Evolutionary conservation across 331 rosid genomes (phyloP), one percentile per base, ranked within the genome.

Genomic region (Acacia pycnantha): DNA sequence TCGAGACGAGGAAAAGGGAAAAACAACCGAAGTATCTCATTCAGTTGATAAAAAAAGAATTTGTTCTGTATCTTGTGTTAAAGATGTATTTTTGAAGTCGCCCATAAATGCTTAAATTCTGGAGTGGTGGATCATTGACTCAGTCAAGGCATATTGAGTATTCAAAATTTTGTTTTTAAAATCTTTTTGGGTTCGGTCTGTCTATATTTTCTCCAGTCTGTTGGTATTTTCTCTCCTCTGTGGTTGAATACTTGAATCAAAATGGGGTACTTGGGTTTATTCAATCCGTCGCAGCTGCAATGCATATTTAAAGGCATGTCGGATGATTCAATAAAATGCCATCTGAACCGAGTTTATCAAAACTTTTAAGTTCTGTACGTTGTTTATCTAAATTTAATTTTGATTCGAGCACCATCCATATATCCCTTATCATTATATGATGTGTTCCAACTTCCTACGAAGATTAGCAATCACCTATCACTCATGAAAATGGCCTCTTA

Each of bases 401-500:
- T 54, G 24, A 11, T 2, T 21, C 26, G 21, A 46, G 13, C 48
- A 47, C 26, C 51, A 9, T 26, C 51, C 64, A 47, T 58, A 53
- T 41, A 47, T 61, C 26, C 48, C 18, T 8, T 76, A 24, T 47
- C 46, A 78, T 48, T 31, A n/a, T 27, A 58, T 27, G 11, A 43
- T 11, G 71, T 12, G 77, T 21, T 21, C 24, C 26, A 6, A 53
- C 61, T 73, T 65, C 71, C 66, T 4, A 69, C 41, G 53, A 64
- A 24, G 79, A 50, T 78, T 75, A 77, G 68, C 21, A 37, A 76
- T 41, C 13, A 31, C 35, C 31, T 75, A 8, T 15, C 26, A 71
- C 67, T 41, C 59, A 8, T 46, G 61, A 77, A 66, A 85, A 56
- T 54, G 85, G 78, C 59, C 24, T 58, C 16, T 21, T 13, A 41